These are phyloP conservation scores for Fusarium anthophilum DNA, from an alignment of 2,329 filamentous ascomycete species.

Conservation along the genomic window DNA sequence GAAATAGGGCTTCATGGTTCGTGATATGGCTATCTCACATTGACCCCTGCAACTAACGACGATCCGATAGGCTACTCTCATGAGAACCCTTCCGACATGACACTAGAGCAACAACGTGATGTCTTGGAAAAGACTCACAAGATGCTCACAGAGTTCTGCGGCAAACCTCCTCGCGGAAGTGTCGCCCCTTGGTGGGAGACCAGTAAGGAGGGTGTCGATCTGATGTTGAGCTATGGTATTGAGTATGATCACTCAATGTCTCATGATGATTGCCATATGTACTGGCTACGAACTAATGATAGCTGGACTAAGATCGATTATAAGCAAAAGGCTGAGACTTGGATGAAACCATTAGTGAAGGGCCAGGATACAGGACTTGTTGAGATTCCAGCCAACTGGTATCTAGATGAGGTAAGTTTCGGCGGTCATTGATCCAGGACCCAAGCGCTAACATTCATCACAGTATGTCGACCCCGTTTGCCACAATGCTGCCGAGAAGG, in stretches of 20 bases:
- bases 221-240: slow-evolving; percentile 72
- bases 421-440: fast-evolving
- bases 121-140: slow-evolving; percentile 79
- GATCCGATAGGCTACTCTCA: slow-evolving; percentile 66
- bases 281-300: slow-evolving; percentile 71
- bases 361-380: slow-evolving; percentile 70
- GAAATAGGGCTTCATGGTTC: slow-evolving; percentile 66
- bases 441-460: neutral
- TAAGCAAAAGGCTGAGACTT: slow-evolving; percentile 41
- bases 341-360: slow-evolving; percentile 63
- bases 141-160: slow-evolving; percentile 73
- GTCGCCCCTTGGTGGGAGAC: slow-evolving; percentile 82
- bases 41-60: fast-evolving
- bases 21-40: fast-evolving
- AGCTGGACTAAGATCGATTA: slow-evolving; percentile 76
- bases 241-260: slow-evolving; percentile 75
- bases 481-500: fast-evolving
- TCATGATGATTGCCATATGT: slow-evolving; percentile 66
- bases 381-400: slow-evolving; percentile 70
- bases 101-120: slow-evolving; percentile 76
- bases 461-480: neutral
- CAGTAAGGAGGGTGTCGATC: slow-evolving; percentile 71
- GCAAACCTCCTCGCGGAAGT: slow-evolving; percentile 76
- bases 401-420: slow-evolving; percentile 61
- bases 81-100: slow-evolving; percentile 78